These are phyloP conservation scores for Trapa bicornis DNA, from an alignment of 345 rosid species.

Conservation along the genomic window DNA sequence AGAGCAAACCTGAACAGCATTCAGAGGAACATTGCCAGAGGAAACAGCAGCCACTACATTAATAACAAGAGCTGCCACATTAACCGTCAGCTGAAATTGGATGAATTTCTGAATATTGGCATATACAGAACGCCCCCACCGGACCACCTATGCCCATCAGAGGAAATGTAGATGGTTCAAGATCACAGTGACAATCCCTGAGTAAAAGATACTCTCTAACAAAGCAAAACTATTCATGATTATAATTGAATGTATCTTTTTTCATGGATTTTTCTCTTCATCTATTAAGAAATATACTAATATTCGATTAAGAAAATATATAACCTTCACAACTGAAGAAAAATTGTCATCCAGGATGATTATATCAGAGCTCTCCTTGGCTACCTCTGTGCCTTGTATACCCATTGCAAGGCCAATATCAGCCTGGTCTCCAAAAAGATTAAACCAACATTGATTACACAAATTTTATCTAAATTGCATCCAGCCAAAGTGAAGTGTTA, in stretches of 20 bases:
- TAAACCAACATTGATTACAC: background rate
- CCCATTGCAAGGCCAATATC: conserved; percentile 99
- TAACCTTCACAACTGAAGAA: conserved; percentile 89
- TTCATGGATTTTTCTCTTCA: background rate
- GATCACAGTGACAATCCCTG: background rate
- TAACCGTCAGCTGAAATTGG: conserved; percentile 96
- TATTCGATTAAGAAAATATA: background rate
- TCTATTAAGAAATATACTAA: background rate
- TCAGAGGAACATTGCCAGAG: conserved; percentile 90
- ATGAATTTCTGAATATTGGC: conserved; percentile 98
- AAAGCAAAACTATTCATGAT: background rate
- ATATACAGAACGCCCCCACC: conserved; percentile 98
- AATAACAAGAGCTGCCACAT: conserved; percentile 87
- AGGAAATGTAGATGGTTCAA: background rate
- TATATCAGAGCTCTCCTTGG: conserved; percentile 95
- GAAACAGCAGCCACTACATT: conserved; percentile 91
- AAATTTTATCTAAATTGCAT: background rate
- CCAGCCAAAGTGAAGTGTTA: background rate
- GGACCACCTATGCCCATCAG: conserved; percentile 47
- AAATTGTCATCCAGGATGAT: conserved; percentile 92
- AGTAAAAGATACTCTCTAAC: background rate
- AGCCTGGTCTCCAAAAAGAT: conserved; percentile 37
- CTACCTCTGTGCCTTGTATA: conserved; percentile 96
- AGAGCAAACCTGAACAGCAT: conserved; percentile 76
- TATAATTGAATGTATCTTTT: background rate